Base-by-base conservation (phyloP, 2,329 filamentous ascomycete species). In the Arthrobotrys sphaeroides region DNA sequence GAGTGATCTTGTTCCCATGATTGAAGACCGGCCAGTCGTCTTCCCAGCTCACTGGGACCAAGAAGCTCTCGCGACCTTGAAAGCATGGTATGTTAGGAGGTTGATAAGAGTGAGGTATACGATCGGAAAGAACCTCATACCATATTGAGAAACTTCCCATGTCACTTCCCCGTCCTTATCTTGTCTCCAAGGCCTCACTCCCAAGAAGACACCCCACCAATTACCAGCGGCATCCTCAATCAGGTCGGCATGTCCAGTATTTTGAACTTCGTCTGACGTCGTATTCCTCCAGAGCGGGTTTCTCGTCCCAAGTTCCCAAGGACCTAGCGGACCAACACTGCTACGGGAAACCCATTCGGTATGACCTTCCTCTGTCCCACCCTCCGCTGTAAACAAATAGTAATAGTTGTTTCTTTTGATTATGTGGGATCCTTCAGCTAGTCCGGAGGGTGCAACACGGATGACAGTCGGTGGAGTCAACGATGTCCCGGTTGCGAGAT, bases 361-460 rank as follows among this genome's bases (percentile, higher is more conserved):
- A 78, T 91, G 89, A 0, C 86, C 84, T 70, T 87, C 88, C 3
- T 85, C 88, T 0, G 88, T 89, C 3, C 88, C 88, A 31, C 87
- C 87, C 78, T 89, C 87, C 1, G 87, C 87, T 0, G 86, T 88
- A 5, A 89, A 81, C 5, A 89, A 83, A 78, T 89, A 89, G 77
- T 89, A 89, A 83, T 85, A 88, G 3, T 85, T 86, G 42, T 86
- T 85, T 45, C 85, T 84, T 81, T 87, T 87, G 80, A 88, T 88
- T 3, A 89, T 79, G 78, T 89, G 88, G 1, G 88, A 87, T 0
- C 84, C 88, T 79, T 89, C 88, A 13, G 87, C 84, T 1, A 87
- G 83, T 10, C 78, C 76, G 53, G 78, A 53, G 49, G 69, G 33
- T 31, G 68, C 57, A 33, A 75, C n/a, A 83, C 83, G 42, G 82